These are phyloP conservation scores for Ogataea neopini DNA, from an alignment of 805 yeast species.

Conservation along the genomic window DNA sequence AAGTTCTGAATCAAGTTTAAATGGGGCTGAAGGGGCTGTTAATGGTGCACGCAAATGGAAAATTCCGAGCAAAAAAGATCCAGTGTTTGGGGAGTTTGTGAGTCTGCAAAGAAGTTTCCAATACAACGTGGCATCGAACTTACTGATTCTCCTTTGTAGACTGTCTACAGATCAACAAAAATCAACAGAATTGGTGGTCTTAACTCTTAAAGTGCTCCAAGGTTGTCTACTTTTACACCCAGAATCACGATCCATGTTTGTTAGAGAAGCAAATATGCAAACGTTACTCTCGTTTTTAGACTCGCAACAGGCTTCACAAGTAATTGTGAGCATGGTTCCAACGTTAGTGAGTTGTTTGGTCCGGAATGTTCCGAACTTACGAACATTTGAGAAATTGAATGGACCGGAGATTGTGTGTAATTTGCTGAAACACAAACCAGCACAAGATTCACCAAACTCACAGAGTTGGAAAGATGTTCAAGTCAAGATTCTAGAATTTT, in stretches of 20 bases:
- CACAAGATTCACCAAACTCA: background rate
- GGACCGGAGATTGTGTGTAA: constrained; percentile 58
- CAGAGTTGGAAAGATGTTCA: constrained; percentile 52
- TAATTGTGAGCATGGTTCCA: constrained; percentile 47
- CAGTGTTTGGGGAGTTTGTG: constrained; percentile 41
- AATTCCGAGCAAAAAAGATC: constrained; percentile 29
- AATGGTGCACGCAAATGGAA: constrained; percentile 25
- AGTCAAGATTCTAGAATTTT: constrained; percentile 65
- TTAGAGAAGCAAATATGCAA: constrained; percentile 42
- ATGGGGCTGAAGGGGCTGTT: constrained; percentile 1
- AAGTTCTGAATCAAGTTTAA: background rate
- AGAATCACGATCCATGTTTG: constrained; percentile 50
- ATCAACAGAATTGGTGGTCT: constrained; percentile 21
- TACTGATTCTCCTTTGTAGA: constrained; percentile 33
- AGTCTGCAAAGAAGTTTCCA: constrained; percentile 53
- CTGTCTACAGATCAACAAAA: constrained; percentile 12
- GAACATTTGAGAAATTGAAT: constrained; percentile 55
- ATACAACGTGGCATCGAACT: constrained; percentile 46
- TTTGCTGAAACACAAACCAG: constrained; percentile 35
- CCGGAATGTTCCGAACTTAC: constrained; percentile 53
- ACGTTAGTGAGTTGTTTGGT: constrained; percentile 60
- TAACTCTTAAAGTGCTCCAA: constrained; percentile 46
- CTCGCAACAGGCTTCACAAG: constrained; percentile 15
- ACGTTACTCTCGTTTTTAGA: constrained; percentile 31
- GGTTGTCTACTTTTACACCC: constrained; percentile 65